These are phyloP conservation scores for Cyclocybe cylindracea DNA, from an alignment of 768 basidiomycete species.

Conservation along the genomic window DNA sequence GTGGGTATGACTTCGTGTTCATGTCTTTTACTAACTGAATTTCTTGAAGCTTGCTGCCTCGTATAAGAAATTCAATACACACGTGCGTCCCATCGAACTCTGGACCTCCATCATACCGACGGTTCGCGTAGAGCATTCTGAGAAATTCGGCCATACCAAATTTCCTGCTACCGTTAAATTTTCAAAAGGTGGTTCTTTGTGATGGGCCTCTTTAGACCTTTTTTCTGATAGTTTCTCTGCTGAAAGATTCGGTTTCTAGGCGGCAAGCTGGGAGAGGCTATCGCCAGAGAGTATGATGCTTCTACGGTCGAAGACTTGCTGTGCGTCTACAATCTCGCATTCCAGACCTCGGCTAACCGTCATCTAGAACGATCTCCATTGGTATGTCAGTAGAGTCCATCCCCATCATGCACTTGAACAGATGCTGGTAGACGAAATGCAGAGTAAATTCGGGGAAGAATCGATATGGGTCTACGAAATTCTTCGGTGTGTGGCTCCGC, in stretches of 20 bases:
- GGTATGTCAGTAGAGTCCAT: constrained; percentile 37
- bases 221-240: background rate
- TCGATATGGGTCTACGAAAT: constrained; percentile 93
- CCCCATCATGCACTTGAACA: background rate
- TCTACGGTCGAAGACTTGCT: constrained; percentile 89
- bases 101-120: background rate
- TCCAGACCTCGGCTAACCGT: background rate
- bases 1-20: constrained; percentile 34
- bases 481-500: constrained; percentile 56
- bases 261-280: constrained; percentile 87
- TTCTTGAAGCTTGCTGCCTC: constrained; percentile 77
- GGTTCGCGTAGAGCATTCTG: constrained; percentile 66
- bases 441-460: constrained; percentile 77
- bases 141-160: constrained; percentile 80
- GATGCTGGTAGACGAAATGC: constrained; percentile 63
- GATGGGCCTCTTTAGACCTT: background rate
- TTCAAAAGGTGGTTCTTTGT: constrained; percentile 66
- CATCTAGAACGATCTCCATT: constrained; percentile 53
- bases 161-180: constrained; percentile 83
- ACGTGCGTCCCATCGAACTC: constrained; percentile 46
- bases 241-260: constrained; percentile 89
- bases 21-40: background rate
- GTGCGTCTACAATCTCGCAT: constrained; percentile 46
- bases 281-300: constrained; percentile 87
- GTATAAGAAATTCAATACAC: constrained; percentile 87